Evolutionary conservation across 192 early-diverging fungal genomes (phyloP).

Genomic region (Coemansia furcata): DNA sequence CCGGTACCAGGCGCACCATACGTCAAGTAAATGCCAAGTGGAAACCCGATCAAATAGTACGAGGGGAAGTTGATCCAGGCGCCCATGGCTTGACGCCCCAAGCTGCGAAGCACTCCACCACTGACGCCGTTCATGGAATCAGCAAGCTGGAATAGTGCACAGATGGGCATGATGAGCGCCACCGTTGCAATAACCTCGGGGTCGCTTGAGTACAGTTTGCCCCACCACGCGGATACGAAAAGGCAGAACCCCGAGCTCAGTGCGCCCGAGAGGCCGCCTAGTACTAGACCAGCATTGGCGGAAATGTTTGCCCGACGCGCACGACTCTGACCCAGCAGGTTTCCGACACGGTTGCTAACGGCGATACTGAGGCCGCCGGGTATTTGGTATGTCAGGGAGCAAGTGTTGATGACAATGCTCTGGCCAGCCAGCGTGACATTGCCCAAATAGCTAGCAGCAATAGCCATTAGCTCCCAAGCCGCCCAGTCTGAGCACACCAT

Average conservation of each 20-base stretch:
- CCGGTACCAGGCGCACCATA: conserved; percentile 42
- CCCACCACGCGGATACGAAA: conserved; percentile 45
- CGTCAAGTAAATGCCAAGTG: conserved; percentile 56
- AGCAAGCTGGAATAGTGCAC: conserved; percentile 65
- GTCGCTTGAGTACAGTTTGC: conserved; percentile 66
- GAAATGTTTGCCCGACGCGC: conserved; percentile 37
- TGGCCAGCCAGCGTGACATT: conserved; percentile 58
- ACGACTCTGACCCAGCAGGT: conserved; percentile 48
- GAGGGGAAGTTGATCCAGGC: conserved; percentile 56
- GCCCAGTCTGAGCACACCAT: conserved; percentile 75
- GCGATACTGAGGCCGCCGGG: conserved; percentile 58
- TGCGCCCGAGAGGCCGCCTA: conserved; percentile 15
- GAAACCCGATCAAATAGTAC: conserved; percentile 58
- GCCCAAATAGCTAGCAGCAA: conserved; percentile 58
- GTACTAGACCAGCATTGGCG: conserved; percentile 25
- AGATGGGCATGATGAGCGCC: conserved; percentile 73
- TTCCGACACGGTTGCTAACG: conserved; percentile 56
- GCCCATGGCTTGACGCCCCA: conserved; percentile 56
- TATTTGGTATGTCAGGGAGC: conserved; percentile 53
- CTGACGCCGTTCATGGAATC: conserved; percentile 64
- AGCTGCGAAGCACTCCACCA: conserved; percentile 57
- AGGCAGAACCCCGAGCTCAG: conserved; percentile 18
- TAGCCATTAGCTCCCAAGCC: conserved; percentile 47
- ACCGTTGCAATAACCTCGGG: conserved; percentile 66
- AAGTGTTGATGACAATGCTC: conserved; percentile 57